These are phyloP conservation scores for Naganishia albida DNA, from an alignment of 1,284 basidiomycete species.

Conservation along the genomic window DNA sequence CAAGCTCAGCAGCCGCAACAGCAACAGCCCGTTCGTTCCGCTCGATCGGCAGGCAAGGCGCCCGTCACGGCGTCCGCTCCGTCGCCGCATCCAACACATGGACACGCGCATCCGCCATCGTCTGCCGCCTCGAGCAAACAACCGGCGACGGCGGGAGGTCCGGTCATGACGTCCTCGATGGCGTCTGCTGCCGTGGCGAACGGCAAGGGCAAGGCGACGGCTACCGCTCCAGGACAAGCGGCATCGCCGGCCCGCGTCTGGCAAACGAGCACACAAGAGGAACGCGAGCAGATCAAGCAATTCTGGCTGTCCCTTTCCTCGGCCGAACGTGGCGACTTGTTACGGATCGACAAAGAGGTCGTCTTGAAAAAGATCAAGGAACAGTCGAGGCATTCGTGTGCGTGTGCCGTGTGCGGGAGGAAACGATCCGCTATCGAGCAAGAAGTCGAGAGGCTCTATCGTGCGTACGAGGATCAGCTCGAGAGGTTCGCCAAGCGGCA, in stretches of 20 bases:
- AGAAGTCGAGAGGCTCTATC: slow-evolving; percentile 98
- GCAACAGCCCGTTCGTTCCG: slow-evolving; percentile 54
- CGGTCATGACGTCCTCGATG: slow-evolving; percentile 54
- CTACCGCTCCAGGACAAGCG: slow-evolving; percentile 40
- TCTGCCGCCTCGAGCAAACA: slow-evolving; percentile 65
- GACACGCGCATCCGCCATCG: slow-evolving; percentile 51
- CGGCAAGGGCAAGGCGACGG: slow-evolving; percentile 33
- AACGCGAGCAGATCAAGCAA: slow-evolving; percentile 93
- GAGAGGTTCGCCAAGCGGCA: slow-evolving; percentile 97
- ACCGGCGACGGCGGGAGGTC: slow-evolving; percentile 58
- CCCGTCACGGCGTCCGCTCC: slow-evolving; percentile 60
- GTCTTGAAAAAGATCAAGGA: slow-evolving; percentile 99
- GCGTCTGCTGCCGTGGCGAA: slow-evolving; percentile 26
- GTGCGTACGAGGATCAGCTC: slow-evolving; percentile 99
- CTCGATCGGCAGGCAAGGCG: slow-evolving; percentile 56
- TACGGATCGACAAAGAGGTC: slow-evolving; percentile 96
- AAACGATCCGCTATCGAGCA: slow-evolving; percentile 99
- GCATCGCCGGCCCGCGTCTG: slow-evolving; percentile 63
- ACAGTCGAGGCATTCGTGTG: slow-evolving; percentile 93
- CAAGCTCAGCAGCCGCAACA: slow-evolving; percentile 45
- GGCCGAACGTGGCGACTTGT: slow-evolving; percentile 82
- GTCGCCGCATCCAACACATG: slow-evolving; percentile 61
- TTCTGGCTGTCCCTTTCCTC: slow-evolving; percentile 93
- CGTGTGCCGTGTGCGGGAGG: slow-evolving; percentile 92
- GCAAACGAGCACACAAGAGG: slow-evolving; percentile 84